Evolutionary conservation across 1,139 yeast genomes (phyloP), one percentile per base, ranked within the genome.

Genomic region (Kazachstania sp.): DNA sequence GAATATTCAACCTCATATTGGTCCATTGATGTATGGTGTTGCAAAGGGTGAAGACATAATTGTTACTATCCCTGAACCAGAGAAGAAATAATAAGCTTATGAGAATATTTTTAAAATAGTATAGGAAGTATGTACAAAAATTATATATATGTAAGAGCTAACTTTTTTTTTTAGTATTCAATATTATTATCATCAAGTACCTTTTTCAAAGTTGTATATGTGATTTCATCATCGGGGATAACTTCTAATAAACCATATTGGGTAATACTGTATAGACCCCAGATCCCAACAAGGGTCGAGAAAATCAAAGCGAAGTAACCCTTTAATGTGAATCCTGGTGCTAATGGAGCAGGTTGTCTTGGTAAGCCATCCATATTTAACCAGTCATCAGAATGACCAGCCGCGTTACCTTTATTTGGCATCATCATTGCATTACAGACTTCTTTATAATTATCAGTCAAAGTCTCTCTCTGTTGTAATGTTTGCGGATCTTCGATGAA

Each of bases 1-100:
- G 94, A 90, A 90, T 64, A 74, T 90, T 45, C 97, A 92, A 69
- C 98, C 98, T 2, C 75, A 81, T 65, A 78, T 90, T 9, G 98
- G 98, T 6, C 81, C 88, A 3, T 70, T 92, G 54, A 63, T 80
- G 0, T 85, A 70, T 65, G 97, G 96, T 3, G 74, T 75, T 49
- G 73, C 87, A 4, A 64, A 59, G 8, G 70, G 76, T 36, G 43
- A 39, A 3, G 41, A 32, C 15, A 28, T 15, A 13, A 15, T 43
- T 5, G 45, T 41, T 12, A 38, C 19, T 7, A 16, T 45, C 12
- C 39, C 40, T 20, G 32, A 26, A n/a, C 42, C 16, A 23, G 32
- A 30, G 16, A 39, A 39, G 42, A n/a, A n/a, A 18, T 15, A 19
- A n/a, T n/a, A n/a, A n/a, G n/a, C n/a, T n/a, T n/a, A n/a, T n/a